Evolutionary conservation across 441 rosid species (phyloP).

Genomic region (Sinapis alba): DNA sequence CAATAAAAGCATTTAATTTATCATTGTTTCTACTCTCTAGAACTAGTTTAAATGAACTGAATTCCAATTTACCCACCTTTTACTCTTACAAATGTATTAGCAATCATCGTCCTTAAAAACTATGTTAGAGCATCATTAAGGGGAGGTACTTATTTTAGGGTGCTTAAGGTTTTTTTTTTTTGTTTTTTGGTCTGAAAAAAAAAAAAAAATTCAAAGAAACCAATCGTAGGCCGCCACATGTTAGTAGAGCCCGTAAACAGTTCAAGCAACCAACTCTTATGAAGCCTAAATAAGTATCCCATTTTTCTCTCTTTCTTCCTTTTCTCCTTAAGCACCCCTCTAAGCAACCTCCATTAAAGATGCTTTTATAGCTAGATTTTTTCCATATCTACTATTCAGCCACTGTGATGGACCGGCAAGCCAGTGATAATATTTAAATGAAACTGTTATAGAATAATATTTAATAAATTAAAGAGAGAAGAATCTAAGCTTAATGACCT

Average conservation of each 20-base stretch:
- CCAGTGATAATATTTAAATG: background rate
- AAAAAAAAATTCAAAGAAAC: too few species aligned
- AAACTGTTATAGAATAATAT: background rate
- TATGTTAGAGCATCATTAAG: too few species aligned
- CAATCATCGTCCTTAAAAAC: background rate
- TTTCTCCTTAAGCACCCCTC: too few species aligned
- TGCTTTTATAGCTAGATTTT: background rate
- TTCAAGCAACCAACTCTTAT: too few species aligned
- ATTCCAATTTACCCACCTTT: background rate
- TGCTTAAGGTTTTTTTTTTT: too few species aligned
- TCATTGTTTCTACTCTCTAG: background rate
- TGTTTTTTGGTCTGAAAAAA: too few species aligned
- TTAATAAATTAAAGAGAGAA: background rate
- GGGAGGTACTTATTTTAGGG: too few species aligned
- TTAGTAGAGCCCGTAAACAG: too few species aligned
- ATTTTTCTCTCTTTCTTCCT: too few species aligned
- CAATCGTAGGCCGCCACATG: too few species aligned
- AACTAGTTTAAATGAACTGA: background rate
- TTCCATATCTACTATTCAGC: background rate
- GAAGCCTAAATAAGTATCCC: too few species aligned
- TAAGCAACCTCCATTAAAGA: too few species aligned
- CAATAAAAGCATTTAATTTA: background rate
- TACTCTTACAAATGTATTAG: background rate
- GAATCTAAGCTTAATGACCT: background rate
- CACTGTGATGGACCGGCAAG: background rate